Percentiles rank a stretch among this genome's conserved stretches.
Conservation (phyloP, 257 asterid species). For the Euphrasia confusa region DNA sequence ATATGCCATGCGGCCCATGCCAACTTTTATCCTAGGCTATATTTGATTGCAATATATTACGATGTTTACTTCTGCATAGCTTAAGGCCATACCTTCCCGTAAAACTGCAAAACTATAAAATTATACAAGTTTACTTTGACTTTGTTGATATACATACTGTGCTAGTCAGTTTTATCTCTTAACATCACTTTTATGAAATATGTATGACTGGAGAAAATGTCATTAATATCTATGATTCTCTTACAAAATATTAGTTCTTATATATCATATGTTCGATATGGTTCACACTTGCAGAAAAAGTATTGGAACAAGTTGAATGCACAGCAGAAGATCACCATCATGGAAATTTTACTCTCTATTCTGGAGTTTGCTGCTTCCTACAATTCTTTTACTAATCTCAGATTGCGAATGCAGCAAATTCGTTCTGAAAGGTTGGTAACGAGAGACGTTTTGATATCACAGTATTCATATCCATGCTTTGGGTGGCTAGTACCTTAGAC, state of each 20-base stretch:
- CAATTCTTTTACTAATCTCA: slow-evolving; percentile 82
- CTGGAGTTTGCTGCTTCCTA: slow-evolving; percentile 96
- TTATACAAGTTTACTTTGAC: not conserved
- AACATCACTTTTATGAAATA: slow-evolving; percentile 2
- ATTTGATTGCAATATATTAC: not conserved
- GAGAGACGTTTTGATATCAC: slow-evolving; percentile 14
- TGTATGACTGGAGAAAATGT: slow-evolving; percentile 17
- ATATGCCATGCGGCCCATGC: slow-evolving; percentile 15
- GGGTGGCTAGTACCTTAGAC: slow-evolving; percentile 15
- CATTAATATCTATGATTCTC: slow-evolving; percentile 22
- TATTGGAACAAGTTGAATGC: slow-evolving; percentile 83
- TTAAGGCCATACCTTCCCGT: slow-evolving; percentile 19
- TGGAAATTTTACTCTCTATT: slow-evolving; percentile 85
- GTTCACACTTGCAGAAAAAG: slow-evolving; percentile 60
- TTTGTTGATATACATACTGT: slow-evolving; percentile 7
- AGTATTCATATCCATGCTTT: slow-evolving; percentile 22
- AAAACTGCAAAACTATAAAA: slow-evolving; percentile 18
- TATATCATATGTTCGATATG: slow-evolving; percentile 20
- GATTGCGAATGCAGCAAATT: slow-evolving; percentile 78
- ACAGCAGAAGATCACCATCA: slow-evolving; percentile 65
- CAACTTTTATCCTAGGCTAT: slow-evolving; percentile 11
- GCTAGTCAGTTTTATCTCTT: slow-evolving; percentile 6
- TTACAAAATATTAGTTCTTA: slow-evolving; percentile 11
- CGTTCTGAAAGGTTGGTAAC: slow-evolving; percentile 72
- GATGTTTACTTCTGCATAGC: slow-evolving; percentile 11